A percentile compares a stretch with the other conserved stretches of the same genome.
Conservation (phyloP, 148 eudicot species). For the Cornus controversa region DNA sequence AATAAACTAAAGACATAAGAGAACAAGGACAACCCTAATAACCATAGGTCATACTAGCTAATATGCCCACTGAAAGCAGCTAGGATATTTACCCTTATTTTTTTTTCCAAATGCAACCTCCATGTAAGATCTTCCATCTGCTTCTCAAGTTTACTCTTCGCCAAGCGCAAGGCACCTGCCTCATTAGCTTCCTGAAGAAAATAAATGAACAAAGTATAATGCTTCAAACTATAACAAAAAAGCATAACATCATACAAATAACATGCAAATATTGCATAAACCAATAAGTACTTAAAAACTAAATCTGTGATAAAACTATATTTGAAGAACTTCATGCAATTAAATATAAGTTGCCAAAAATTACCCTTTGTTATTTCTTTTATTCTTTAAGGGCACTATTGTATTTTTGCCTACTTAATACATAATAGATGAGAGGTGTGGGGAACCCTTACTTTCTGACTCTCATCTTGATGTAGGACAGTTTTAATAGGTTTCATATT, state of each 20-base stretch:
- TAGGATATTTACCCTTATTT: conserved; percentile 61
- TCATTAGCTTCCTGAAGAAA: conserved; percentile 86
- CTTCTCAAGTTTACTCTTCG: conserved; percentile 90
- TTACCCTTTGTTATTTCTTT: too few relatives aligned
- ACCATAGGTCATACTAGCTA: not conserved
- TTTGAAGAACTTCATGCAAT: too few relatives aligned
- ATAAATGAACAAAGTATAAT: not conserved
- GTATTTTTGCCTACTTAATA: too few relatives aligned
- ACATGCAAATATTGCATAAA: not conserved
- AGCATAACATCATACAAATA: not conserved
- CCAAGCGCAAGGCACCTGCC: conserved; percentile 94
- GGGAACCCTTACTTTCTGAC: too few relatives aligned
- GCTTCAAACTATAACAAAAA: not conserved
- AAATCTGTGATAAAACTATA: too few relatives aligned
- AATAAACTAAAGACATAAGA: not conserved
- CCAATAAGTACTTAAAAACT: too few relatives aligned
- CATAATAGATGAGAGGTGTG: too few relatives aligned
- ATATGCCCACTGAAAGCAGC: not conserved
- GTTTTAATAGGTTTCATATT: too few relatives aligned
- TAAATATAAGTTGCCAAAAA: too few relatives aligned
- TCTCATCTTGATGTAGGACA: too few relatives aligned
- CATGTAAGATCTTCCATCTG: conserved; percentile 90
- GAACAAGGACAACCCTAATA: not conserved
- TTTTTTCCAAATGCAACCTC: conserved; percentile 87
- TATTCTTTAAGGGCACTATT: too few relatives aligned